Evolutionary conservation across 352 stramenopile genomes (phyloP), one percentile per base, ranked within the genome.

Genomic region (Aphanomyces astaci): DNA sequence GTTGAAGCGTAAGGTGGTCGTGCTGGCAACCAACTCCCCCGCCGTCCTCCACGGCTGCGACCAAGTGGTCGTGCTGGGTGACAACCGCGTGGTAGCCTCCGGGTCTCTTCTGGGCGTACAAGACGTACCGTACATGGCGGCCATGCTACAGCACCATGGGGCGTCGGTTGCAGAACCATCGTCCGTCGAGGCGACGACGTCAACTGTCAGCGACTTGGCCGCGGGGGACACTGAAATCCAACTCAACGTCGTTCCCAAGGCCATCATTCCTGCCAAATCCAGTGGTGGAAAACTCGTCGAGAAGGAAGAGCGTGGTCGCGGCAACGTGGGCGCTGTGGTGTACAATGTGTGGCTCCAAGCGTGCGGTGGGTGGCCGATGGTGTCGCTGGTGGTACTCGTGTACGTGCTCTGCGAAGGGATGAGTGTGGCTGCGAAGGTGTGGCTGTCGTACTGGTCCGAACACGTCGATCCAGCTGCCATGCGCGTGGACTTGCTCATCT

Each of bases 381-480:
- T 46, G 31, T n/a, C 30, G 9, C 25, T 63, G 5, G 54, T 63
- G 2, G 5, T 43, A 4, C 3, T 30, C 7, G 54, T 63, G 24
- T 63, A 63, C 30, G n/a, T 63, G 24, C 2, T 30, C n/a, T 33
- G 25, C 31, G 54, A 63, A 63, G 54, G 25, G 15, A 17, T 45
- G 2, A 63, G 54, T 1, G 54, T 63, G 19, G 54, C 54, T 19
- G 54, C 25, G 10, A 63, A 30, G 2, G 36, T 63, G 81, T 96
- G 84, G 82, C 64, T 96, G 4, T 90, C 83, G 7, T 84, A 89
- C 66, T 96, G 86, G 81, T 76, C 81, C 39, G 71, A 78, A 30
- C 76, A 90, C 71, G 54, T 63, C 28, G 30, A 33, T 17, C 81
- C 31, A 2, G 32, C 60, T 2, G 19, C 40, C 2, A 63, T 66